phyloP scores from a whole-genome alignment of 208 protist species.

The Eutreptiella sp. region DNA sequence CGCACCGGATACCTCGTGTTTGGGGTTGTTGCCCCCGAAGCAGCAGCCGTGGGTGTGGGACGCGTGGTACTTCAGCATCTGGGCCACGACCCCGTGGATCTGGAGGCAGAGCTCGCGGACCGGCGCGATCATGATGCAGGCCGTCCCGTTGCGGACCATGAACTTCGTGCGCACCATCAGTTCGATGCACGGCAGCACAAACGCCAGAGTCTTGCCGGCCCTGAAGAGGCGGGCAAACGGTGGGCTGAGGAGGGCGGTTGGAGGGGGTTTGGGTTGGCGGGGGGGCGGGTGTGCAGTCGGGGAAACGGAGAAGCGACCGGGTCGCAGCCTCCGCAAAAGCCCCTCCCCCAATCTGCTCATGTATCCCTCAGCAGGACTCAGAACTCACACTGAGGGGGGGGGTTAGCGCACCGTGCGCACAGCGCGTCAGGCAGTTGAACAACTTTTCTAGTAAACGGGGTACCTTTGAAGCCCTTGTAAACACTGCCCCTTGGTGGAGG shows the following conservation, averaged over 20 bases:
- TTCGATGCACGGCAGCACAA: slow-evolving; percentile 97
- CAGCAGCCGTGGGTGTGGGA: slow-evolving; percentile 71
- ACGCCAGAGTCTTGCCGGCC: slow-evolving; percentile 94
- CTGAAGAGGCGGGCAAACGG: slow-evolving; percentile 43
- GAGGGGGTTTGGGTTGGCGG: background rate
- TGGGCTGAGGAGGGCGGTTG: slow-evolving; percentile 31
- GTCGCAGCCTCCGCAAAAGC: too few species aligned
- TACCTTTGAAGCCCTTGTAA: too few species aligned
- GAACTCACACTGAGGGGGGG: too few species aligned
- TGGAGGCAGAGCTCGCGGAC: slow-evolving; percentile 98
- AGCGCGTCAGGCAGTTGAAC: too few species aligned
- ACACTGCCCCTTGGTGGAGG: too few species aligned
- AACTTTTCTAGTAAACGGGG: too few species aligned
- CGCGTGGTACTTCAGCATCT: slow-evolving; percentile 69
- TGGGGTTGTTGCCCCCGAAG: slow-evolving; percentile 78
- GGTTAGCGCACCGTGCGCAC: too few species aligned
- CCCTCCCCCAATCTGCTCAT: too few species aligned
- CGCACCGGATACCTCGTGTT: too few species aligned
- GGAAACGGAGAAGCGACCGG: too few species aligned
- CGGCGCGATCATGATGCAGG: slow-evolving; percentile 94
- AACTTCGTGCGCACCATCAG: slow-evolving; percentile 90
- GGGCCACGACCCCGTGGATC: slow-evolving; percentile 89
- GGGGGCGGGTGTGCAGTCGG: too few species aligned
- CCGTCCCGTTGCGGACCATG: slow-evolving; percentile 90
- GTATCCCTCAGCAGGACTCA: too few species aligned